These are phyloP conservation scores for Globisporangium paroecandrum DNA, from an alignment of 352 stramenopile genomes.

Conservation along the genomic window DNA sequence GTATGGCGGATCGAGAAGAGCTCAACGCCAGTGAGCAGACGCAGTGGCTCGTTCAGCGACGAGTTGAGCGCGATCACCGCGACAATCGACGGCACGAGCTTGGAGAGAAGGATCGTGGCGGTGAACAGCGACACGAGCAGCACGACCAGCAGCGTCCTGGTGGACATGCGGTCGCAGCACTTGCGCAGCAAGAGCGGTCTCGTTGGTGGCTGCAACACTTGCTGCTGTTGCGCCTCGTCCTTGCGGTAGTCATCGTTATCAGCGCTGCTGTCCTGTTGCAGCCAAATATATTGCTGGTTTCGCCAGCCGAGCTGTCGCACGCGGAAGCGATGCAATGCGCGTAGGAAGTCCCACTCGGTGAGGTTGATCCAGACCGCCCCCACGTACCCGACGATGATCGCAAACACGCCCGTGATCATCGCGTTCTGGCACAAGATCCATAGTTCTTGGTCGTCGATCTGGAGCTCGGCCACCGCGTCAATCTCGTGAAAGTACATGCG, in stretches of 20 bases:
- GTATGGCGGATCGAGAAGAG: constrained; percentile 19
- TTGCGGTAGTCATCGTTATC: constrained; percentile 13
- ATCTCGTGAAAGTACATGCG: constrained; percentile 41
- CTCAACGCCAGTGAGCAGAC: constrained; percentile 31
- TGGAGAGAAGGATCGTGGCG: constrained; percentile 28
- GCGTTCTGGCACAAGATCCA: constrained; percentile 31
- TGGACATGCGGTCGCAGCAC: constrained; percentile 20
- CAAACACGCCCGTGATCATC: constrained; percentile 25
- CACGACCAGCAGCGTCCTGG: constrained; percentile 19
- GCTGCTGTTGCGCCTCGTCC: constrained; percentile 10
- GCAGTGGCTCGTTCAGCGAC: constrained; percentile 44
- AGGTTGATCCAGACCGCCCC: constrained; percentile 50
- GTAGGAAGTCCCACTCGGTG: constrained; percentile 49
- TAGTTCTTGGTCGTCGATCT: constrained; percentile 47
- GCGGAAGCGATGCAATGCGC: constrained; percentile 22
- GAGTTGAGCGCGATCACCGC: constrained; percentile 55
- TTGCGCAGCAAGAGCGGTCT: not conserved
- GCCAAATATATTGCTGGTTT: not conserved
- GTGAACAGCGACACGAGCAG: constrained; percentile 21
- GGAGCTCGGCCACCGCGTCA: constrained; percentile 33
- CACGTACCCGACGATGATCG: constrained; percentile 35
- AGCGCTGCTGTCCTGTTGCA: constrained; percentile 14
- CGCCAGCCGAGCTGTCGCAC: constrained; percentile 1
- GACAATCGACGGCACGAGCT: constrained; percentile 40
- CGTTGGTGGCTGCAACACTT: not conserved